Base-by-base conservation (phyloP, 164 flowering plant genomes). In the Macadamia integrifolia region DNA sequence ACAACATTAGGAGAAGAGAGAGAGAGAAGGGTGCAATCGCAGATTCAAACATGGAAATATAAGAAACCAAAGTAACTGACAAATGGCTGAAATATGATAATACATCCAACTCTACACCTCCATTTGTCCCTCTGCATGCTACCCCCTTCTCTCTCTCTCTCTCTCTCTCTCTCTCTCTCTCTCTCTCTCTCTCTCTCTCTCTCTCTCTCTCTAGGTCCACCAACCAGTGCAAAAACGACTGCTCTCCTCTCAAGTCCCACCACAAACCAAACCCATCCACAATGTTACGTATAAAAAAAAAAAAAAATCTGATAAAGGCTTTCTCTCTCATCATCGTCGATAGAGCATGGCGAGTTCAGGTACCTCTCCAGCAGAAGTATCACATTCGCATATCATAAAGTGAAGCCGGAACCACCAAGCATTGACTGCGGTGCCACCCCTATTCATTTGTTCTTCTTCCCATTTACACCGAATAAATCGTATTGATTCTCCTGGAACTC, bases 361-460 rank as follows among this genome's bases (percentile, higher is more conserved):
- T 70, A 76, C 66, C 61, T 75, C 75, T 89, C 87, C 55, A 72
- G 80, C 6, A 76, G 17, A 1, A 82, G 40, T 12, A 93, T 85
- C 58, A 91, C 81, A 56, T 86, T 84, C 0, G 97, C 97, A 66
- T 93, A 93, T 2, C 85, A 79, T n/a, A 79, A 1, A 1, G 88
- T 81, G 17, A 93, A 78, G 2, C 87, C 93, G 0, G 92, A 77
- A 1, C 85, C 91, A 0, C 98, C 98, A 0, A 91, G 78, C 1
- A 93, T 90, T 9, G 74, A 30, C 13, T 78, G 71, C 9, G 83
- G 74, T 2, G 92, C 89, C 17, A 69, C 67, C 3, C 64, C 73
- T 31, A 63, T 64, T 17, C 81, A 80, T 17, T 58, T 59, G 35
- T 69, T 75, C 23, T 58, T 69, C 13, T 56, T 61, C 64, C 49